A percentile compares a stretch with the other conserved stretches of the same genome.
phyloP scores from a whole-genome alignment of 495 filamentous ascomycete species.

The Letharia lupina region DNA sequence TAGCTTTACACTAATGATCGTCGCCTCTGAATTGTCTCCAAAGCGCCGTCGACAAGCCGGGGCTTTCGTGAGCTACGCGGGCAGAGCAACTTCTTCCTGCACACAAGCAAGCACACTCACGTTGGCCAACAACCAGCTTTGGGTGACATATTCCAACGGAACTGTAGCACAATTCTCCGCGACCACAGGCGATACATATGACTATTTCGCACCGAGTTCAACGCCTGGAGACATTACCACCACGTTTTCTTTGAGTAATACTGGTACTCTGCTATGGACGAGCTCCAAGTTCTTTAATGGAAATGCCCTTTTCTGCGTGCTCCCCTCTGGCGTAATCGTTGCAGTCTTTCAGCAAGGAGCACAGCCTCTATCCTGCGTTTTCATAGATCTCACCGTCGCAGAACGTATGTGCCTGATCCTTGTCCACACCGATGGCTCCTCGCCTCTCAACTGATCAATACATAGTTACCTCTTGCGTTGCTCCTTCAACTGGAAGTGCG shows the following conservation, averaged over 20 bases:
- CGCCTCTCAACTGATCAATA: background rate
- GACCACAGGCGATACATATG: slow-evolving; percentile 1
- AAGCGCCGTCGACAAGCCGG: slow-evolving; percentile 14
- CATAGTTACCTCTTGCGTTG: slow-evolving; percentile 1
- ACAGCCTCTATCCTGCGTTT: slow-evolving; percentile 14
- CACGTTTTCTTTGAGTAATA: slow-evolving; percentile 13
- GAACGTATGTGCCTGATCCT: background rate
- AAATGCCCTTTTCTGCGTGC: slow-evolving; percentile 17
- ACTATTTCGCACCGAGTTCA: slow-evolving; percentile 12
- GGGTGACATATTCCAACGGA: slow-evolving; percentile 9
- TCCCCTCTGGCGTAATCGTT: slow-evolving; percentile 14
- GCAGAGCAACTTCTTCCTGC: slow-evolving; percentile 14
- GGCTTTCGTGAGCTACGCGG: slow-evolving; percentile 13
- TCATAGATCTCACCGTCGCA: slow-evolving; percentile 14
- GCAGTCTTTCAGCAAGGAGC: slow-evolving; percentile 12
- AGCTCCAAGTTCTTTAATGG: slow-evolving; percentile 11
- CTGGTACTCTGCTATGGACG: slow-evolving; percentile 13
- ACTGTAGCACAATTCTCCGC: slow-evolving; percentile 17
- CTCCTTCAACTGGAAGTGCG: background rate
- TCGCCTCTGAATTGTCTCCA: slow-evolving; percentile 4
- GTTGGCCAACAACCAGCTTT: slow-evolving; percentile 12
- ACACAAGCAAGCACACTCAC: slow-evolving; percentile 11
- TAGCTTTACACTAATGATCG: background rate
- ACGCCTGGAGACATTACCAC: slow-evolving; percentile 6
- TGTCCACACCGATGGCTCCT: background rate